Conservation (phyloP, 306 rosid species). For the Cucumis melo region DNA sequence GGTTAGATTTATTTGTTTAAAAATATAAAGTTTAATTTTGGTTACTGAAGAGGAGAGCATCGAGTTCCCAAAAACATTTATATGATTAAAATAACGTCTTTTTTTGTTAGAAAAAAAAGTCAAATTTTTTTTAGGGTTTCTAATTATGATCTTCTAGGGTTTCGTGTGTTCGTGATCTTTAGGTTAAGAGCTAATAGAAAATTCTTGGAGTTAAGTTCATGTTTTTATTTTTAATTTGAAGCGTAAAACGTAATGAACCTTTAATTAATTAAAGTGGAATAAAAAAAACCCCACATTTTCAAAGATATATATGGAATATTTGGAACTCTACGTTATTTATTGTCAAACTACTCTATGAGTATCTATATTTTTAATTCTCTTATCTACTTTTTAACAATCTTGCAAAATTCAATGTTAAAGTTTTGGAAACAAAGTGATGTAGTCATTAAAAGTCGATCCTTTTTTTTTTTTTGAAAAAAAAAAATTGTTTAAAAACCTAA, state of each 20-base stretch:
- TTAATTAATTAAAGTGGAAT: background rate
- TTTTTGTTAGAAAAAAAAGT: no score
- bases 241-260: background rate
- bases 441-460: no score
- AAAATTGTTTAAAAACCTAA: no score
- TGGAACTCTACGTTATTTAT: background rate
- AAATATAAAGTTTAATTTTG: background rate
- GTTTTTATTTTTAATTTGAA: background rate
- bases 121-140: background rate
- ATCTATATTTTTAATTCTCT: no score
- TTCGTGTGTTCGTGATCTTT: background rate
- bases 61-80: background rate
- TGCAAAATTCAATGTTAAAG: no score
- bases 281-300: background rate
- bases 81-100: background rate
- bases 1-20: background rate
- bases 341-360: background rate
- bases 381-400: no score
- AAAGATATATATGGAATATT: background rate
- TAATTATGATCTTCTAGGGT: background rate
- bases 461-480: no score
- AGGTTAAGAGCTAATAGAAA: background rate
- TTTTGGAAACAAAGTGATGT: no score
- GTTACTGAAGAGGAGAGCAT: background rate
- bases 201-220: no score